Evolutionary conservation across 306 rosid genomes (phyloP).

Genomic region (Dalbergia cultrata): DNA sequence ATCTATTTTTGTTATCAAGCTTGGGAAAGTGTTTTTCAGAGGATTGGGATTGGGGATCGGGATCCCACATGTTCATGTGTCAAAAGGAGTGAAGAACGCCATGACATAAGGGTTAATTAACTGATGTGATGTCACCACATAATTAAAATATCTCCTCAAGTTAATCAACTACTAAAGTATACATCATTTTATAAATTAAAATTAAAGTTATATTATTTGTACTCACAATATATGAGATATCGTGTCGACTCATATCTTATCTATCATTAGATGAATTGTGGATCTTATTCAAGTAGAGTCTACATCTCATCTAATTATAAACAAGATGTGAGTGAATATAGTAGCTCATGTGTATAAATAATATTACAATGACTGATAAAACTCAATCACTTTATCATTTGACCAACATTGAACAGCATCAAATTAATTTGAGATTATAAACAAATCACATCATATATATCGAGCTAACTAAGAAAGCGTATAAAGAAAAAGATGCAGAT

Average conservation of each 20-base stretch:
- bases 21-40: conserved; percentile 29
- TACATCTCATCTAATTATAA: no score
- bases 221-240: no score
- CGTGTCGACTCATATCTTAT: no score
- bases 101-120: conserved; percentile 52
- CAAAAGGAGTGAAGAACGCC: conserved; percentile 53
- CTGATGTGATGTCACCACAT: conserved; percentile 43
- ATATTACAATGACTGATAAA: not conserved
- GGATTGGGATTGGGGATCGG: conserved; percentile 46
- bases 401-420: conserved; percentile 14
- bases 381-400: conserved; percentile 15
- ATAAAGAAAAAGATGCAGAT: conserved; percentile 3
- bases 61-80: conserved; percentile 57
- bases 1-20: conserved; percentile 14
- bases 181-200: not conserved
- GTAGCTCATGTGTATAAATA: no score
- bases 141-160: conserved; percentile 10
- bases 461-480: not conserved
- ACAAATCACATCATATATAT: not conserved
- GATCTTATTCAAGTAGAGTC: no score
- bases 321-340: no score
- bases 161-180: conserved; percentile 3
- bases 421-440: conserved; percentile 5
- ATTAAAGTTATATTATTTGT: no score
- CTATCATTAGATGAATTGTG: no score